These are phyloP conservation scores for Nemania sp. DNA, from an alignment of 2,329 filamentous ascomycete species.

Conservation along the genomic window DNA sequence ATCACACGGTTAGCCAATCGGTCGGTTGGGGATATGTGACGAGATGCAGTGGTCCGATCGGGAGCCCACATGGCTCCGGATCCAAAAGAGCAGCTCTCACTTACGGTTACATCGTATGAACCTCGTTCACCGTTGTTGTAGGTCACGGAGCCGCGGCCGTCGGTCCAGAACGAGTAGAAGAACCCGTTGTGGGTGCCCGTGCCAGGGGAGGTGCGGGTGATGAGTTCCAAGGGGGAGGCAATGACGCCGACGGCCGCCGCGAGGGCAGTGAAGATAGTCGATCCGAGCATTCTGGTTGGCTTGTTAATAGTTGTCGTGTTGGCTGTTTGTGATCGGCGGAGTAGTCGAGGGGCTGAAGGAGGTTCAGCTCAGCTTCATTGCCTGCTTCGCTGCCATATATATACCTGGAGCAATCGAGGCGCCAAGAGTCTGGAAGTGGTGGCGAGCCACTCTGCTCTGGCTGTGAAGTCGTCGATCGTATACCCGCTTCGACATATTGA, in stretches of 20 bases:
- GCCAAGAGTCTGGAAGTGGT: neutral
- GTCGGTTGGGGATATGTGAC: too few species aligned
- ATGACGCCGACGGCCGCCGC: constrained; percentile 34
- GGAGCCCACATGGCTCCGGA: too few species aligned
- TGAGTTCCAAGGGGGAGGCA: constrained; percentile 37
- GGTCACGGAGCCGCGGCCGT: constrained; percentile 54
- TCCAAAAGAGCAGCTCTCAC: too few species aligned
- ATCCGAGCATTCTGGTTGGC: constrained; percentile 31
- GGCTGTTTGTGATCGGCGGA: constrained; percentile 4
- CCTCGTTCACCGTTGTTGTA: constrained; percentile 61
- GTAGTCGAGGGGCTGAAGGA: constrained; percentile 6
- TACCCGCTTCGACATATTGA: constrained; percentile 20
- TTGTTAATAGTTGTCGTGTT: constrained; percentile 5
- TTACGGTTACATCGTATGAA: constrained; percentile 52
- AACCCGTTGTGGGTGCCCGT: constrained; percentile 54
- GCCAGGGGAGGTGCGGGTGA: constrained; percentile 35
- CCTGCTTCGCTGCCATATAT: constrained; percentile 5
- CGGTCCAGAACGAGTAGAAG: constrained; percentile 66
- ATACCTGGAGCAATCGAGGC: constrained; percentile 11
- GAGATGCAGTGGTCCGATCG: too few species aligned
- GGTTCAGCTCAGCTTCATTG: constrained; percentile 12
- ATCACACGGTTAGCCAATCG: too few species aligned
- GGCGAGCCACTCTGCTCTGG: neutral
- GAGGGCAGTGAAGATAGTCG: constrained; percentile 35
- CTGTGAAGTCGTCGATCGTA: neutral